Conservation (phyloP, 768 basidiomycete species). For the Macrolepiota albuminosa region DNA sequence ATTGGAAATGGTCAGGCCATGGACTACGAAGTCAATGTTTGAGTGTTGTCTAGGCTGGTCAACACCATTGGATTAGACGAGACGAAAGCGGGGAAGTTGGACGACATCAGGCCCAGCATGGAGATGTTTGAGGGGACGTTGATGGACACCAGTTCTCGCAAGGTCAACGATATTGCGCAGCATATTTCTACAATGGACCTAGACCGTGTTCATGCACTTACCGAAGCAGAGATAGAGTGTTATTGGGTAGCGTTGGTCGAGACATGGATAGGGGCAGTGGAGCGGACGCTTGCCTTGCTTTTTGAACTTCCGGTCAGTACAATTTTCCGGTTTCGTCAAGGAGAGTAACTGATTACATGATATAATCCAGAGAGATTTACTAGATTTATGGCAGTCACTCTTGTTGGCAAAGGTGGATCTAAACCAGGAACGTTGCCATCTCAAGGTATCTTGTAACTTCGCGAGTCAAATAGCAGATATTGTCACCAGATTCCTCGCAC, state of each 20-base stretch:
- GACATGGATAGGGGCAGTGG: conserved; percentile 31
- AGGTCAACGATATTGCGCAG: conserved; percentile 22
- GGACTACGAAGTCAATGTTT: conserved; percentile 26
- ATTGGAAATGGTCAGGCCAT: conserved; percentile 18
- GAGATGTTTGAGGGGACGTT: conserved; percentile 43
- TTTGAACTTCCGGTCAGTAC: conserved; percentile 19
- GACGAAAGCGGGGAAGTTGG: background rate
- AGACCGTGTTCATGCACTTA: conserved; percentile 25
- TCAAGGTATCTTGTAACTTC: conserved; percentile 5
- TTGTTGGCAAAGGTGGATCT: too few relatives aligned
- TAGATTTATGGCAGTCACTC: too few relatives aligned
- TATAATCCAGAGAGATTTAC: conserved; percentile 26
- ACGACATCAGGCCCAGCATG: conserved; percentile 22
- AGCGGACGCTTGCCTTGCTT: conserved; percentile 12
- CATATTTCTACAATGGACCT: conserved; percentile 20
- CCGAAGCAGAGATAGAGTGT: conserved; percentile 31
- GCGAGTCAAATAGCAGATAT: conserved; percentile 29
- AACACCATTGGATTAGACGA: conserved; percentile 21
- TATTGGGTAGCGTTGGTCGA: conserved; percentile 34
- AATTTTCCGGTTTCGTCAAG: background rate
- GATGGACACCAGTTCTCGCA: conserved; percentile 21
- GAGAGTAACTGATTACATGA: background rate
- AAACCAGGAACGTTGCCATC: too few relatives aligned
- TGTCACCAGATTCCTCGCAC: conserved; percentile 31
- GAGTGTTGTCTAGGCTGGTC: conserved; percentile 32